Percentiles rank a stretch among this genome's conserved stretches.
Evolutionary conservation across 345 rosid species (phyloP).

Genomic region (Hibiscus tridactylites): DNA sequence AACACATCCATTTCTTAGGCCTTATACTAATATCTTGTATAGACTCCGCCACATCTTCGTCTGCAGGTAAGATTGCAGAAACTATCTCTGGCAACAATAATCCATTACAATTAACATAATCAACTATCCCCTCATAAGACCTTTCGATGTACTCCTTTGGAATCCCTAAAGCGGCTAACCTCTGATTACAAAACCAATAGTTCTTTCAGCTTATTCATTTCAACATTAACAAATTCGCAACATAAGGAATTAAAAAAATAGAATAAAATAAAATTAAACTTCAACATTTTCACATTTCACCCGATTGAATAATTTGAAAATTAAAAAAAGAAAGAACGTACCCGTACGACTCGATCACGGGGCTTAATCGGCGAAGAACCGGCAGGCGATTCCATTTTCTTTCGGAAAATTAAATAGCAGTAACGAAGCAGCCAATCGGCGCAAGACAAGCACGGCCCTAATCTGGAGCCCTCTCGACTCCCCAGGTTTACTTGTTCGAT

Average conservation of each 20-base stretch:
- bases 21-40: conserved; percentile 26
- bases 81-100: conserved; percentile 40
- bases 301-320: neutral
- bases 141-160: conserved; percentile 39
- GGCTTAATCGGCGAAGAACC: conserved; percentile 30
- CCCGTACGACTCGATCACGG: conserved; percentile 45
- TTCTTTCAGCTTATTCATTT: neutral
- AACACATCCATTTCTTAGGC: conserved; percentile 21
- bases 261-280: neutral
- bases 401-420: conserved; percentile 25
- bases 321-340: conserved; percentile 11
- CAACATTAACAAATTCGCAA: neutral
- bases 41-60: conserved; percentile 49
- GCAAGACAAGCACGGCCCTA: conserved; percentile 44
- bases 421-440: conserved; percentile 38
- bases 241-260: neutral
- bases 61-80: conserved; percentile 49
- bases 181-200: conserved; percentile 33
- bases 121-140: conserved; percentile 40
- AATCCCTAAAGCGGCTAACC: conserved; percentile 60
- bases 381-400: conserved; percentile 47
- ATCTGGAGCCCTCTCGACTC: conserved; percentile 41
- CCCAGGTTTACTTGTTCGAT: conserved; percentile 47
- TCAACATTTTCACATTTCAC: neutral
- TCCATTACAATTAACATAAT: conserved; percentile 34